phyloP scores from a whole-genome alignment of 2,329 filamentous ascomycete species.

The Penicillium fuscoglaucum region DNA sequence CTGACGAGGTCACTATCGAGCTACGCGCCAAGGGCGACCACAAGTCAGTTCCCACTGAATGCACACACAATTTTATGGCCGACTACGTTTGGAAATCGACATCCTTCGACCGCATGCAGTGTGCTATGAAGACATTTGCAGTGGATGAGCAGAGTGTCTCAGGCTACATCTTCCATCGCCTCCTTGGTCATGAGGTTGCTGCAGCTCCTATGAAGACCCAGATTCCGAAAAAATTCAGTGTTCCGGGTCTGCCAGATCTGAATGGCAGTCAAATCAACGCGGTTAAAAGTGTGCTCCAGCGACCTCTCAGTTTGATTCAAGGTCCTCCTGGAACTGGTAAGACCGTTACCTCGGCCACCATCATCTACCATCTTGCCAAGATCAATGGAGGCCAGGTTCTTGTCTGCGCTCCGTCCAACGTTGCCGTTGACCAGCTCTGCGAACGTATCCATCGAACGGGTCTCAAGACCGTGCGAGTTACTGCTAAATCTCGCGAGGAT shows the following conservation, averaged over 20 bases:
- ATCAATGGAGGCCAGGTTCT: constrained; percentile 92
- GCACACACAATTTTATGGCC: constrained; percentile 95
- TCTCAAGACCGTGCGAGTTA: constrained; percentile 93
- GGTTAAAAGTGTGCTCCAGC: constrained; percentile 91
- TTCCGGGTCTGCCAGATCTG: constrained; percentile 87
- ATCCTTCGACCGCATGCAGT: constrained; percentile 98
- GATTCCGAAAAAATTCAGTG: constrained; percentile 94
- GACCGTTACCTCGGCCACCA: constrained; percentile 96
- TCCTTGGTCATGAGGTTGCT: constrained; percentile 92
- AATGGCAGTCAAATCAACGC: constrained; percentile 95
- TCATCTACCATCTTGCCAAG: constrained; percentile 96
- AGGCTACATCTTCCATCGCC: constrained; percentile 96
- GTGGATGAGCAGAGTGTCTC: constrained; percentile 98
- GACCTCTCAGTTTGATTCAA: constrained; percentile 92
- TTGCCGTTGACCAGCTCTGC: constrained; percentile 96
- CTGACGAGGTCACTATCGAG: constrained; percentile 94
- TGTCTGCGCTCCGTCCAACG: constrained; percentile 96
- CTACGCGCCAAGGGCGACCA: constrained; percentile 92
- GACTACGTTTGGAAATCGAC: constrained; percentile 99
- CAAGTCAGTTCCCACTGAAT: constrained; percentile 92
- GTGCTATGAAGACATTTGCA: constrained; percentile 98
- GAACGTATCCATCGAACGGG: constrained; percentile 94
- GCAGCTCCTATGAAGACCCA: constrained; percentile 93
- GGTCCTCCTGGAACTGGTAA: constrained; percentile 96
- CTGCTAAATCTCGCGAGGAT: constrained; percentile 98